These are phyloP conservation scores for Cicer bijugum DNA, from an alignment of 306 rosid species.

Conservation along the genomic window DNA sequence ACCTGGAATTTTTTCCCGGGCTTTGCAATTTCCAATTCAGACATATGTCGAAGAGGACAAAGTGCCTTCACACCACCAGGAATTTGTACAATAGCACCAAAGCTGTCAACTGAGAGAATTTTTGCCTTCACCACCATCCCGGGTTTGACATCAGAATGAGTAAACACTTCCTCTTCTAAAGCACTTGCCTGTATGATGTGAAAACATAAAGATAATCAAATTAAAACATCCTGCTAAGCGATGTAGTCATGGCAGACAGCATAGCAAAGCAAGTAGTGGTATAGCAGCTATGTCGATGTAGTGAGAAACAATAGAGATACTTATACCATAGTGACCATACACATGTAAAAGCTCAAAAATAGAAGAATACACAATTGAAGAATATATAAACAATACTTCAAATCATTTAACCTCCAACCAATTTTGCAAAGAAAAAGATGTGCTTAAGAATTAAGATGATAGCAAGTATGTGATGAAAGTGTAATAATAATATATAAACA, in stretches of 20 bases:
- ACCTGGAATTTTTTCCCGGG: constrained; percentile 91
- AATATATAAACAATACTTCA: too few species aligned
- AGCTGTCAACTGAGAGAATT: constrained; percentile 76
- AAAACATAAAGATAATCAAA: constrained; percentile 30
- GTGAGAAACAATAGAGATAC: neutral
- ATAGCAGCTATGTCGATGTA: neutral
- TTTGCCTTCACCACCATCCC: constrained; percentile 92
- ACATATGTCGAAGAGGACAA: constrained; percentile 92
- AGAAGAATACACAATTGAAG: neutral
- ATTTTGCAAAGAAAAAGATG: neutral
- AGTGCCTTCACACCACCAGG: constrained; percentile 98
- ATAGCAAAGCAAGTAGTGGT: neutral
- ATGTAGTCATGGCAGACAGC: neutral
- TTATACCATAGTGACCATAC: neutral
- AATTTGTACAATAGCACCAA: constrained; percentile 92
- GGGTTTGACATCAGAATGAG: constrained; percentile 89
- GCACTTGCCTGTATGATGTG: constrained; percentile 74
- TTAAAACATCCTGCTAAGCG: constrained; percentile 10
- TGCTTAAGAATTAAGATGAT: too few species aligned
- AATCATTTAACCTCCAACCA: neutral
- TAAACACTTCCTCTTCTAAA: constrained; percentile 78
- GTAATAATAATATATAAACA: constrained; percentile 23
- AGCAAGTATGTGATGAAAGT: neutral
- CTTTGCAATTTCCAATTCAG: constrained; percentile 93
- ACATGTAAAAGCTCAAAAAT: neutral